Base-by-base conservation (phyloP, 1,284 basidiomycete genomes). In the Amylostereum areolatum region DNA sequence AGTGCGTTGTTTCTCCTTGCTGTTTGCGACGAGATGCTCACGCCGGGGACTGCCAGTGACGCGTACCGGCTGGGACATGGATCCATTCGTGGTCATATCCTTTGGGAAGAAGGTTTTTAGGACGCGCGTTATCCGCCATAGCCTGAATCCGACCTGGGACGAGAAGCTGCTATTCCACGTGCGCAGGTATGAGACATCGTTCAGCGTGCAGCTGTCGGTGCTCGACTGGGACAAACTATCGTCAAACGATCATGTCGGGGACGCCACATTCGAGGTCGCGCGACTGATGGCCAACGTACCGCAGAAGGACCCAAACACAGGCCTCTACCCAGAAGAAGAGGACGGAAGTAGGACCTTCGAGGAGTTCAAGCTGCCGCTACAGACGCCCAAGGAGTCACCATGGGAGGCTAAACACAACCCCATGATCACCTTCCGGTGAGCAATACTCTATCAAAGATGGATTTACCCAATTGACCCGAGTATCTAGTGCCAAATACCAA, bases 61-160 rank as follows among this genome's bases (percentile, higher is more conserved):
- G 2, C 78, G 87, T 2, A 89, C 81, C 0, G 89, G 89, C 0
- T 94, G 85, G 80, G 95, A 98, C 63, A 98, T 98, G 94, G 94
- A 99, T 60, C 94, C 94, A 0, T 98, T 97, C 61, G 89, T 93
- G 11, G 93, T 99, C 56, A 81, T 95, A 56, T 94, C 92, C 2
- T 98, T 99, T 57, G 91, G 94, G 34, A 95, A 96, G 69, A 97
- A 97, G 67, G 91, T 98, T 8, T 98, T 97, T 71, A 80, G 95
- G 3, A 97, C 94, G 0, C 85, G 92, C 42, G 85, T 94, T 29
- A 87, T 94, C 53, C 81, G 92, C 8, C 92, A 95, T 64, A 88
- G 84, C 10, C 80, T 93, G 53, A 93, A 92, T 63, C 96, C 96
- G 0, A 75, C 79, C 0, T 99, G 95, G 92, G 89, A 98, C 57